Conservation (phyloP, 768 basidiomycete genomes). For the Cantharellus anzutake region DNA sequence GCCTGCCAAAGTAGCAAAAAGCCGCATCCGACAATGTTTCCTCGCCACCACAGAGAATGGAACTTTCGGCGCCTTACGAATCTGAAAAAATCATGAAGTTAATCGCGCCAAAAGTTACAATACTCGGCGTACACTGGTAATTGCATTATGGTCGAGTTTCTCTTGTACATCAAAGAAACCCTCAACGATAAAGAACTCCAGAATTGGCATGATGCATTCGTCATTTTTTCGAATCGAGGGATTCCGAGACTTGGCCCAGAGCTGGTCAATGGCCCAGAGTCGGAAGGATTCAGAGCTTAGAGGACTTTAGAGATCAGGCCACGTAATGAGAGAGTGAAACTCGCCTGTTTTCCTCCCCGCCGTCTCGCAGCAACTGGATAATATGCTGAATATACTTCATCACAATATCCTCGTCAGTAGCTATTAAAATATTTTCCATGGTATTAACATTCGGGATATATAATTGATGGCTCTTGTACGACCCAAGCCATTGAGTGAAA, state of each 20-base stretch:
- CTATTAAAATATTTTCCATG: slow-evolving; percentile 61
- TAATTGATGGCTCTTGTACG: slow-evolving; percentile 71
- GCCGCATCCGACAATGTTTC: slow-evolving; percentile 41
- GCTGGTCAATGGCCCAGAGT: slow-evolving; percentile 75
- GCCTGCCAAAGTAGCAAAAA: slow-evolving; percentile 57
- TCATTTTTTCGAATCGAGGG: slow-evolving; percentile 64
- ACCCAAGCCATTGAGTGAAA: slow-evolving; percentile 66
- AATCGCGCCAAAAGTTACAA: neutral
- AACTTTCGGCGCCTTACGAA: slow-evolving; percentile 42
- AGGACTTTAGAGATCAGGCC: slow-evolving; percentile 12
- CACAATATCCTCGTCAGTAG: slow-evolving; percentile 57
- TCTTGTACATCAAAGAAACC: slow-evolving; percentile 67
- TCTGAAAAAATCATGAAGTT: slow-evolving; percentile 21
- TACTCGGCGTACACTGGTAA: too few relatives aligned
- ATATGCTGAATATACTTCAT: slow-evolving; percentile 58
- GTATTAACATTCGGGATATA: slow-evolving; percentile 91
- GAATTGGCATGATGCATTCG: slow-evolving; percentile 47
- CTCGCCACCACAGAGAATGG: slow-evolving; percentile 57
- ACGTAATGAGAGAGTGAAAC: neutral
- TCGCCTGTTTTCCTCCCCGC: slow-evolving; percentile 13
- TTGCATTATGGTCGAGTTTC: slow-evolving; percentile 17
- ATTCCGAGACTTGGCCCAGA: slow-evolving; percentile 59
- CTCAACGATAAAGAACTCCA: slow-evolving; percentile 69
- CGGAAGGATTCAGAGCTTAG: slow-evolving; percentile 21
- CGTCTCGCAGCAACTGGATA: slow-evolving; percentile 38